Evolutionary conservation across 495 filamentous ascomycete species (phyloP).

Genomic region (Lepraria neglecta): DNA sequence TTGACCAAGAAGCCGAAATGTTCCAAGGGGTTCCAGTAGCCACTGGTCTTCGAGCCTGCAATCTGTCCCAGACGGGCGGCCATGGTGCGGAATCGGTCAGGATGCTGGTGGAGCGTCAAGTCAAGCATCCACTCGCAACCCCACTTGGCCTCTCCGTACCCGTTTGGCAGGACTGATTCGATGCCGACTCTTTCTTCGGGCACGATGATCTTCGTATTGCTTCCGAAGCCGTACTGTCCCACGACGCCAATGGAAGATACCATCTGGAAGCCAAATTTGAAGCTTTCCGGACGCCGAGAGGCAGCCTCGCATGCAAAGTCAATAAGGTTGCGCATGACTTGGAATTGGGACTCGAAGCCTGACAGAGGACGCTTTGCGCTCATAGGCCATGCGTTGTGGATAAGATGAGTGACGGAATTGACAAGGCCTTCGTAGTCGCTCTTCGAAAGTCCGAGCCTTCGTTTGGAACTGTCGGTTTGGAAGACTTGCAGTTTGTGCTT

Average conservation of each 20-base stretch:
- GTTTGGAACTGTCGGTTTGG: conserved; percentile 42
- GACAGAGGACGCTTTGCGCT: conserved; percentile 39
- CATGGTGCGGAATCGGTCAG: conserved; percentile 39
- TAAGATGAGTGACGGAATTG: conserved; percentile 45
- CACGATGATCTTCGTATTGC: conserved; percentile 25
- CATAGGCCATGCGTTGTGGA: conserved; percentile 58
- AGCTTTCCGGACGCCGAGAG: conserved; percentile 13
- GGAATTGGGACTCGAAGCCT: conserved; percentile 47
- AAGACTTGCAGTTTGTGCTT: conserved; percentile 40
- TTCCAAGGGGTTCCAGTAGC: conserved; percentile 50
- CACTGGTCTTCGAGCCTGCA: conserved; percentile 42
- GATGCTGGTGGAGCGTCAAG: conserved; percentile 36
- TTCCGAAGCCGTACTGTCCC: conserved; percentile 37
- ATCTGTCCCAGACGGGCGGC: conserved; percentile 45
- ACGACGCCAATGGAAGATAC: conserved; percentile 51
- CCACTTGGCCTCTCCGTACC: conserved; percentile 47
- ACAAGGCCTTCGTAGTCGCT: conserved; percentile 37
- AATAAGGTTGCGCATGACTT: conserved; percentile 41
- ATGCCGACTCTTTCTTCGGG: conserved; percentile 34
- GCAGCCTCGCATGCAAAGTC: conserved; percentile 39
- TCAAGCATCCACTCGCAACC: conserved; percentile 43
- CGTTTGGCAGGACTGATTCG: conserved; percentile 37
- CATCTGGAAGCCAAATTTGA: conserved; percentile 44
- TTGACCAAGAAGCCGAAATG: conserved; percentile 44
- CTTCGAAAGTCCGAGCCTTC: conserved; percentile 40